A percentile compares a stretch with the other conserved stretches of the same genome.
Conservation (phyloP, 257 asterid genomes). For the Nicotiana sylvestris region DNA sequence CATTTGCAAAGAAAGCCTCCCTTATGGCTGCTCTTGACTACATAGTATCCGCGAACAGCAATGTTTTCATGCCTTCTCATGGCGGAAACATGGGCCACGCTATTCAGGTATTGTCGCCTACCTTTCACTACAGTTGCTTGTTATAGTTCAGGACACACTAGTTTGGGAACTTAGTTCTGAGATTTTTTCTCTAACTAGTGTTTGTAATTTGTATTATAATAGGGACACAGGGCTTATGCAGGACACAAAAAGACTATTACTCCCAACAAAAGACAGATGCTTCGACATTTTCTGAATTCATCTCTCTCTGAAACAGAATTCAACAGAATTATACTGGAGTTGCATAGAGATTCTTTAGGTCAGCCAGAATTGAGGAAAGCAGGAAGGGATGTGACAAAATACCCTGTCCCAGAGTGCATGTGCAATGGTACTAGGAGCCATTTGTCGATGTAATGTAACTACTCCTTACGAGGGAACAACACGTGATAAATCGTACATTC, state of each 20-base stretch:
- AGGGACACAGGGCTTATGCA: constrained; percentile 89
- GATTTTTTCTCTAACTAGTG: not conserved
- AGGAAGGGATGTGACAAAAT: constrained; percentile 82
- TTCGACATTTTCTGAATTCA: constrained; percentile 59
- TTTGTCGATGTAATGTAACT: constrained; percentile 23
- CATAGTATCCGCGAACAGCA: constrained; percentile 74
- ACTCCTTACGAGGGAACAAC: not conserved
- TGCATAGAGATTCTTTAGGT: constrained; percentile 79
- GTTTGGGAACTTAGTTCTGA: not conserved
- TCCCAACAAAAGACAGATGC: constrained; percentile 94
- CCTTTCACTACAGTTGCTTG: not conserved
- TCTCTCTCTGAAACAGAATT: constrained; percentile 63
- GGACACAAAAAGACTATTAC: constrained; percentile 88
- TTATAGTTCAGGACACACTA: no score
- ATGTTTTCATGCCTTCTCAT: constrained; percentile 96
- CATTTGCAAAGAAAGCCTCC: constrained; percentile 65
- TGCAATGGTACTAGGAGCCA: constrained; percentile 41
- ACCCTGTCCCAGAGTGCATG: constrained; percentile 92
- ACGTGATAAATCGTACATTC: not conserved
- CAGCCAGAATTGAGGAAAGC: constrained; percentile 76
- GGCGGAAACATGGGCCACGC: constrained; percentile 99
- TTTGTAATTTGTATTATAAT: constrained; percentile 16
- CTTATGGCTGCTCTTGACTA: constrained; percentile 88
- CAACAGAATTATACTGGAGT: constrained; percentile 44
- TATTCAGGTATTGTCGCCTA: constrained; percentile 58